A percentile compares a stretch with the other conserved stretches of the same genome.
These are phyloP conservation scores for Rubus idaeus DNA, from an alignment of 306 rosid species.

Conservation along the genomic window DNA sequence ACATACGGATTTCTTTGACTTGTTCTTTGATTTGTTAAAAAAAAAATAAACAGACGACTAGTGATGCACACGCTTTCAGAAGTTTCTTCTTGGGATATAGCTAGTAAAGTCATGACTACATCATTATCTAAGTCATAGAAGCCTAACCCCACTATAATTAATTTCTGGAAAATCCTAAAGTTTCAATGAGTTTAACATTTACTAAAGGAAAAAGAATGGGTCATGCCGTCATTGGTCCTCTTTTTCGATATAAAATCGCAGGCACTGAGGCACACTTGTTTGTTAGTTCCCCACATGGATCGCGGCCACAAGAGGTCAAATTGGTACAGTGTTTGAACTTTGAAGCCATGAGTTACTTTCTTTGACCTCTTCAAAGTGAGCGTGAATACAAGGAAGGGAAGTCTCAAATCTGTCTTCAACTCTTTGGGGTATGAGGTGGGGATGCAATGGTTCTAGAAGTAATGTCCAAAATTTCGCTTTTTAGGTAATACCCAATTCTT, in stretches of 20 bases:
- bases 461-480: constrained; percentile 4
- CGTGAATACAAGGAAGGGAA: no score
- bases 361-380: neutral
- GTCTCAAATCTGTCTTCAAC: no score
- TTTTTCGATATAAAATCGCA: neutral
- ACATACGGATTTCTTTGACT: neutral
- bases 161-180: neutral
- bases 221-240: neutral
- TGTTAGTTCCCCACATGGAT: neutral
- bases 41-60: neutral
- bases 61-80: neutral
- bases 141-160: neutral
- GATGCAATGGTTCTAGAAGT: neutral
- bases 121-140: neutral
- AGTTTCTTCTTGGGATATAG: neutral
- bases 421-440: no score
- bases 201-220: neutral
- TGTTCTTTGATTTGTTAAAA: neutral
- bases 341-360: neutral
- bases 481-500: neutral
- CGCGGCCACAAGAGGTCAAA: neutral
- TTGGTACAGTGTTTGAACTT: neutral
- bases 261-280: neutral
- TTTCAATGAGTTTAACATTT: neutral
- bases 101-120: neutral